Evolutionary conservation across 2,329 filamentous ascomycete genomes (phyloP).

Genomic region (Fusarium brachygibbosum): DNA sequence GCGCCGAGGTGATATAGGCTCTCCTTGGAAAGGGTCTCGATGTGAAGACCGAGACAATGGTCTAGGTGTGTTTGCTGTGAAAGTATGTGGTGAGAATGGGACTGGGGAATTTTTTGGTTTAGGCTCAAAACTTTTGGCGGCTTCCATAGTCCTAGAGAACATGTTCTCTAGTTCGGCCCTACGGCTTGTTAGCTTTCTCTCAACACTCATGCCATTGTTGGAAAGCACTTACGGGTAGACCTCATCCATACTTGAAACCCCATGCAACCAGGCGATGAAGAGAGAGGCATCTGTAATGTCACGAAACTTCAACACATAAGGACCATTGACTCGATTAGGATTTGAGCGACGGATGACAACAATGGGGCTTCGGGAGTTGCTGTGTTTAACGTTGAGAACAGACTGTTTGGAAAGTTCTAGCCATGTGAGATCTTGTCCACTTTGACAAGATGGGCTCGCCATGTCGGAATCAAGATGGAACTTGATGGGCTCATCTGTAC

Average conservation of each 20-base stretch:
- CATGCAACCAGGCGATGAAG: conserved; percentile 38
- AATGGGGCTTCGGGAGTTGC: conserved; percentile 30
- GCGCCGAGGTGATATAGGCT: conserved; percentile 12
- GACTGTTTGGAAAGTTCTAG: conserved; percentile 37
- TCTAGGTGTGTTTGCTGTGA: not conserved
- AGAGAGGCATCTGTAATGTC: conserved; percentile 10
- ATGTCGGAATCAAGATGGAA: conserved; percentile 16
- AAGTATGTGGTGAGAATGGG: not conserved
- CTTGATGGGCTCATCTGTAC: not conserved
- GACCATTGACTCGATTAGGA: not conserved
- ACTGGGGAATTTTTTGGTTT: not conserved
- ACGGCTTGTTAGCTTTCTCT: conserved; percentile 15
- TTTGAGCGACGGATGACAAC: conserved; percentile 45
- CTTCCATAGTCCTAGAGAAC: conserved; percentile 11
- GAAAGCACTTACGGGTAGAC: conserved; percentile 30
- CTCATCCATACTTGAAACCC: not conserved
- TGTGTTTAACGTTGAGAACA: conserved; percentile 34
- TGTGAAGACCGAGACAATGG: not conserved
- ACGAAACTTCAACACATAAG: conserved; percentile 42
- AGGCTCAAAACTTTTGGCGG: conserved; percentile 5
- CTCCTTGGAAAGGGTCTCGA: conserved; percentile 25
- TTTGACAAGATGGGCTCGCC: conserved; percentile 12
- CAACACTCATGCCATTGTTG: no score
- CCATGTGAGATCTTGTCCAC: conserved; percentile 33
- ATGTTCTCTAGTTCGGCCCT: conserved; percentile 31